Conservation (phyloP, 148 eudicot species). For the Rhododendron griersonianum region DNA sequence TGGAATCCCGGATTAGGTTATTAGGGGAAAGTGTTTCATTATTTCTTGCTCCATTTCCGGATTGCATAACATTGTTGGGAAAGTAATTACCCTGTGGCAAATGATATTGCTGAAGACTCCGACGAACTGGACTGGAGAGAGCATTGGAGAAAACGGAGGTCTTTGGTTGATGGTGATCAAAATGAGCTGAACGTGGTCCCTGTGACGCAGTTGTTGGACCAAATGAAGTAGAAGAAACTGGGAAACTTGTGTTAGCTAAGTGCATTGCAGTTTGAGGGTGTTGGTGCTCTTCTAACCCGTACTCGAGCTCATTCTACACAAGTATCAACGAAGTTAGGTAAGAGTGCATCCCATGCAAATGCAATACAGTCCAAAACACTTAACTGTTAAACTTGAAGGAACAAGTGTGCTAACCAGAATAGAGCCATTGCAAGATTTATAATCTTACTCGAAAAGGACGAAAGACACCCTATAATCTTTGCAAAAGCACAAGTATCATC, state of each 20-base stretch:
- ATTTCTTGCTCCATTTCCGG: constrained; percentile 4
- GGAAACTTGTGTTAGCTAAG: not conserved
- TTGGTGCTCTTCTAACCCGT: constrained; percentile 4
- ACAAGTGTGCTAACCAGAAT: not conserved
- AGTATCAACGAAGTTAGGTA: not conserved
- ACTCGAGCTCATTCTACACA: constrained; percentile 11
- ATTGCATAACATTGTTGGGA: constrained; percentile 6
- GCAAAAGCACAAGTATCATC: not conserved
- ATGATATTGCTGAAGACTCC: constrained; percentile 18
- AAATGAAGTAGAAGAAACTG: constrained; percentile 10
- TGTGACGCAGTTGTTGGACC: constrained; percentile 6
- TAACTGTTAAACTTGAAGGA: not conserved
- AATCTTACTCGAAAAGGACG: not conserved
- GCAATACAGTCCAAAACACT: not conserved
- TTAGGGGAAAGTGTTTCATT: not conserved
- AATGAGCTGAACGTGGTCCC: constrained; percentile 14
- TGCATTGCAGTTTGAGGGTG: constrained; percentile 9
- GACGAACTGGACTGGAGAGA: constrained; percentile 21
- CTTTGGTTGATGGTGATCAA: constrained; percentile 6
- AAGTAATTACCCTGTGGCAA: constrained; percentile 12
- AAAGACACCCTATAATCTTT: not conserved
- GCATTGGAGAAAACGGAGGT: constrained; percentile 16
- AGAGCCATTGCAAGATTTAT: not conserved
- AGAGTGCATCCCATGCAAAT: not conserved
- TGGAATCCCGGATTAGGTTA: constrained; percentile 5